These are phyloP conservation scores for Podospora sp. DNA, from an alignment of 495 filamentous ascomycete species.

Conservation along the genomic window DNA sequence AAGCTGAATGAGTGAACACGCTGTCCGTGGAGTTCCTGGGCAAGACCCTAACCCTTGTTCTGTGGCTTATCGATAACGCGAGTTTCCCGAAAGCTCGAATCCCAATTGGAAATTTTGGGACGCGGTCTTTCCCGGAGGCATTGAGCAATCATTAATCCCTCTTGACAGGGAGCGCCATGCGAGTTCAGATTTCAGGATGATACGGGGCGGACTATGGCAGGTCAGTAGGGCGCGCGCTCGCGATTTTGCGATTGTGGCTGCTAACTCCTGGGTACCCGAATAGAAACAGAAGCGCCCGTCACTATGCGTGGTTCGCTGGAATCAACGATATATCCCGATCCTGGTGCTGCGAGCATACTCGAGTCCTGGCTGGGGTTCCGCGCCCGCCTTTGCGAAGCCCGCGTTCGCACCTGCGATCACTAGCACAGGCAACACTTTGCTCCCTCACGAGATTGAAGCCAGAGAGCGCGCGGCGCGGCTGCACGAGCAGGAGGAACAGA, in stretches of 20 bases:
- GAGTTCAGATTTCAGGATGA: slow-evolving; percentile 30
- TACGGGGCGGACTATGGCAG: slow-evolving; percentile 41
- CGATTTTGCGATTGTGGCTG: not conserved
- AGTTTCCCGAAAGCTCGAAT: not conserved
- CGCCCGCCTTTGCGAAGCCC: slow-evolving; percentile 1
- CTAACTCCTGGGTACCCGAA: not conserved
- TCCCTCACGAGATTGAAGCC: slow-evolving; percentile 17
- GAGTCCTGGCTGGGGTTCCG: slow-evolving; percentile 2
- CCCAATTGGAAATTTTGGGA: slow-evolving; percentile 31
- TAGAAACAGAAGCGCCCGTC: slow-evolving; percentile 30
- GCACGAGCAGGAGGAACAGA: not conserved
- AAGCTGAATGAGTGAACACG: slow-evolving; percentile 5
- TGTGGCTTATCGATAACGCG: not conserved
- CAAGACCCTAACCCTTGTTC: slow-evolving; percentile 7
- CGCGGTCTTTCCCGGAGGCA: not conserved
- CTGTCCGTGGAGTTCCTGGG: not conserved
- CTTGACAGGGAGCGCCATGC: slow-evolving; percentile 30
- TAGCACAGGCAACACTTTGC: not conserved
- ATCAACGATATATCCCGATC: slow-evolving; percentile 6
- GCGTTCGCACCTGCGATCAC: not conserved
- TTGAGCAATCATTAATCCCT: not conserved
- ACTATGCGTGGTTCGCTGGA: slow-evolving; percentile 28
- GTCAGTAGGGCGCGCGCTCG: slow-evolving; percentile 17
- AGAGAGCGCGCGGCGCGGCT: not conserved
- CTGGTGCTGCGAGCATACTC: not conserved